phyloP scores from a whole-genome alignment of 2,329 filamentous ascomycete genomes.

The Dactylellina sp. region DNA sequence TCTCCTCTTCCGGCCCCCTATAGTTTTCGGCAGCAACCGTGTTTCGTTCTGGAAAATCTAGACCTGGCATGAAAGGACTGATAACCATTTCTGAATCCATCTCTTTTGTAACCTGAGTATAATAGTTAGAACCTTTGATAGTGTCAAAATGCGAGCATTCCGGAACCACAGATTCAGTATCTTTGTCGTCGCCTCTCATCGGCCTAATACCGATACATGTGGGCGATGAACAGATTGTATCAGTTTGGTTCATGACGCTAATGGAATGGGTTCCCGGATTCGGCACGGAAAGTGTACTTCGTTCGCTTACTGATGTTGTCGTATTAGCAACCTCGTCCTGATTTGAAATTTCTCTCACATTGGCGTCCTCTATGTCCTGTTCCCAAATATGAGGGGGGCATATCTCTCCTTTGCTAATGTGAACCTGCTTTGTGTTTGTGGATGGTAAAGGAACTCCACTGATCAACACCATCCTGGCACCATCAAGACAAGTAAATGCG shows the following conservation, averaged over 20 bases:
- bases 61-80: constrained; percentile 28
- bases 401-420: constrained; percentile 40
- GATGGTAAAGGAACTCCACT: constrained; percentile 48
- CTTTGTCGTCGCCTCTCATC: background rate
- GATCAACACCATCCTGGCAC: constrained; percentile 45
- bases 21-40: background rate
- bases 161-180: constrained; percentile 5
- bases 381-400: constrained; percentile 53
- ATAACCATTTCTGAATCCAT: constrained; percentile 44
- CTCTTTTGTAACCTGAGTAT: constrained; percentile 35
- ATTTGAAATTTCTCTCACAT: background rate
- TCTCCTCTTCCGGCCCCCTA: constrained; percentile 2
- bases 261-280: constrained; percentile 31
- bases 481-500: constrained; percentile 42
- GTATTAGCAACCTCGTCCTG: constrained; percentile 9
- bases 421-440: constrained; percentile 30
- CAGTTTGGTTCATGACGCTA: constrained; percentile 37
- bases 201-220: constrained; percentile 1
- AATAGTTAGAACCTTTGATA: constrained; percentile 39
- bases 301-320: constrained; percentile 27
- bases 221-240: constrained; percentile 18
- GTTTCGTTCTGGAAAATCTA: constrained; percentile 9
- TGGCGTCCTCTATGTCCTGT: constrained; percentile 23
- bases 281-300: constrained; percentile 1
- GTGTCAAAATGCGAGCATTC: constrained; percentile 20